Conservation (phyloP, 1,284 basidiomycete genomes). For the Sphaerobolus stellatus region DNA sequence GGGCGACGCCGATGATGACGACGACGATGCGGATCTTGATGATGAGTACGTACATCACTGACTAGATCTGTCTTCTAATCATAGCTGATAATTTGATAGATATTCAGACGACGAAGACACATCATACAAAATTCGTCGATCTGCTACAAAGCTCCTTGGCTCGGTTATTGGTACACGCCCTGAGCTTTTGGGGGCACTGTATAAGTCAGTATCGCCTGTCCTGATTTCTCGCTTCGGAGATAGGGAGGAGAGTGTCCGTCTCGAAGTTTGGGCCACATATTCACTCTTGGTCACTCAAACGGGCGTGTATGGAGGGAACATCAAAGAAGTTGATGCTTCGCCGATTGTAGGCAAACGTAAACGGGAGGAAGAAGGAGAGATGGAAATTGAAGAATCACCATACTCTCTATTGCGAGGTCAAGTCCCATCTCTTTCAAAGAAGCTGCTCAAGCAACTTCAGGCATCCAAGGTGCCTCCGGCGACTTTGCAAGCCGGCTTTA, state of each 20-base stretch:
- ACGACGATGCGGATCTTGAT: constrained; percentile 75
- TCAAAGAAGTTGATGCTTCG: constrained; percentile 53
- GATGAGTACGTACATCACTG: constrained; percentile 46
- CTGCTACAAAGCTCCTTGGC: constrained; percentile 86
- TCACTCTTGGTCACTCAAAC: constrained; percentile 81
- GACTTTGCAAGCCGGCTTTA: constrained; percentile 84
- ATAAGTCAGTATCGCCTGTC: constrained; percentile 81
- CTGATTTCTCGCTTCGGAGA: constrained; percentile 91
- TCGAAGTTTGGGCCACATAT: constrained; percentile 92
- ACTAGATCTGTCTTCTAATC: not conserved
- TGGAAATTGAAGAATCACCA: constrained; percentile 80
- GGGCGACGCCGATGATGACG: constrained; percentile 73
- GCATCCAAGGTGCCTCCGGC: constrained; percentile 75
- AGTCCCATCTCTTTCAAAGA: constrained; percentile 77
- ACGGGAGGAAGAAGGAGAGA: constrained; percentile 62
- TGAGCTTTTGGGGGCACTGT: constrained; percentile 78
- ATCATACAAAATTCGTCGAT: constrained; percentile 97
- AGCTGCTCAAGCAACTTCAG: constrained; percentile 81
- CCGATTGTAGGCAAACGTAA: constrained; percentile 69
- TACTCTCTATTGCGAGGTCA: constrained; percentile 62
- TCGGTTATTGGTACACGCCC: constrained; percentile 87
- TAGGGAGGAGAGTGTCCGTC: constrained; percentile 92
- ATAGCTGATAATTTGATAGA: constrained; percentile 40
- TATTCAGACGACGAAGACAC: constrained; percentile 98
- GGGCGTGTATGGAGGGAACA: constrained; percentile 63